Base-by-base conservation (phyloP, 1,284 basidiomycete species). In the Pascua sp. region DNA sequence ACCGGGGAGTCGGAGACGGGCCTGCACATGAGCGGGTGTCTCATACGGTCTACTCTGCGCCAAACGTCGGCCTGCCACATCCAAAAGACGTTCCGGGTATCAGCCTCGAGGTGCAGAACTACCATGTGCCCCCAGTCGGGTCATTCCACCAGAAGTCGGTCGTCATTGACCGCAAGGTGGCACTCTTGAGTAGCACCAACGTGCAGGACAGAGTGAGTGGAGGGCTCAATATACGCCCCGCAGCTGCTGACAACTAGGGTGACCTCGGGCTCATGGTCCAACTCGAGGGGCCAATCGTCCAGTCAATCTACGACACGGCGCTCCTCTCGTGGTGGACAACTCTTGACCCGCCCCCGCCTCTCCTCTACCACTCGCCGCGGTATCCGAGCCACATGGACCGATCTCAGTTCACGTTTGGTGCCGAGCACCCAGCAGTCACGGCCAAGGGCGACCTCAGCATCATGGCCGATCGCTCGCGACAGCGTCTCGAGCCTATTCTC, bases 101-200 rank as follows among this genome's bases (percentile, higher is more conserved):
- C 11, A 18, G 37, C 16, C 43, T 65, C 41, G 60, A 65, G 50
- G 63, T 65, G 13, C 69, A 70, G 42, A 72, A 72, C 54, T 72
- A 70, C 55, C 70, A 72, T 51, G 57, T 63, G 12, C 65, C 67
- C 1, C 69, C 69, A 2, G 70, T 72, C 13, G 70, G 70, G 36
- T 69, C 69, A 0, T 89, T 89, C 76, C 88, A 89, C 67, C 82
- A 85, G 47, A 88, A 90, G 71, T 86, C 85, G 54, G 80, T 88
- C 73, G 79, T 88, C 52, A 82, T 89, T 12, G 87, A 89, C 68
- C 80, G 87, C 13, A 82, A 81, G 61, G 76, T 87, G 13, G 87
- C 85, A 0, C 74, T 87, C n/a, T 51, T 62, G 37, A 59, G 56
- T 45, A 59, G 57, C 46, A 87, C 86, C 74, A 88, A 89, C 59